Conservation (phyloP, 495 filamentous ascomycete genomes). For the Penicillium steckii region DNA sequence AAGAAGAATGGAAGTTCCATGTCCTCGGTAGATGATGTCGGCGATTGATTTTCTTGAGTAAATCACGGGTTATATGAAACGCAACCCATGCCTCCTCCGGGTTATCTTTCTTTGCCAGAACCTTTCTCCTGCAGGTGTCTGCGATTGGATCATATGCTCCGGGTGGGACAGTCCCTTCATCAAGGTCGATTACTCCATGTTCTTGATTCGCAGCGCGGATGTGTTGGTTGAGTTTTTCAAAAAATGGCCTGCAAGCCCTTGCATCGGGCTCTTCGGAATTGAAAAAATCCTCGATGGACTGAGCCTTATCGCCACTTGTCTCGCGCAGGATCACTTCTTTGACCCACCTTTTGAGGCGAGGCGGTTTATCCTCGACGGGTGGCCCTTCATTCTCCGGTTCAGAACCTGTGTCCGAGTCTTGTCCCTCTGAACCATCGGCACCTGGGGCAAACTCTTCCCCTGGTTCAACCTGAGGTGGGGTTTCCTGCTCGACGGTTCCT, state of each 20-base stretch:
- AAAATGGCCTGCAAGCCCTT: not conserved
- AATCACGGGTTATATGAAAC: not conserved
- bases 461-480: not conserved
- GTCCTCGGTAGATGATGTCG: not conserved
- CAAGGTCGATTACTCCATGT: not conserved
- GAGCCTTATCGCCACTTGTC: not conserved
- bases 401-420: not conserved
- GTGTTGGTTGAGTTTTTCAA: not conserved
- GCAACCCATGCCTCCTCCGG: not conserved
- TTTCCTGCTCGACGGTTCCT: not conserved
- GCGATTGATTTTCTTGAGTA: not conserved
- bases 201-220: not conserved
- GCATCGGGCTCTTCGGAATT: not conserved
- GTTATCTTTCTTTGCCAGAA: not conserved
- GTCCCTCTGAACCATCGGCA: not conserved
- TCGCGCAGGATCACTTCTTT: not conserved
- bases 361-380: not conserved
- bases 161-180: not conserved
- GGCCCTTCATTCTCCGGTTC: not conserved
- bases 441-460: not conserved
- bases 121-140: not conserved
- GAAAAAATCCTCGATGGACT: not conserved
- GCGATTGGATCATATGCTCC: not conserved
- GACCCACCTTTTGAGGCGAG: not conserved
- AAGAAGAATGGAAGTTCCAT: not conserved